Percentiles rank a stretch among this genome's conserved stretches.
Conservation (phyloP, 2,329 filamentous ascomycete species). For the Scedosporium dehoogii region DNA sequence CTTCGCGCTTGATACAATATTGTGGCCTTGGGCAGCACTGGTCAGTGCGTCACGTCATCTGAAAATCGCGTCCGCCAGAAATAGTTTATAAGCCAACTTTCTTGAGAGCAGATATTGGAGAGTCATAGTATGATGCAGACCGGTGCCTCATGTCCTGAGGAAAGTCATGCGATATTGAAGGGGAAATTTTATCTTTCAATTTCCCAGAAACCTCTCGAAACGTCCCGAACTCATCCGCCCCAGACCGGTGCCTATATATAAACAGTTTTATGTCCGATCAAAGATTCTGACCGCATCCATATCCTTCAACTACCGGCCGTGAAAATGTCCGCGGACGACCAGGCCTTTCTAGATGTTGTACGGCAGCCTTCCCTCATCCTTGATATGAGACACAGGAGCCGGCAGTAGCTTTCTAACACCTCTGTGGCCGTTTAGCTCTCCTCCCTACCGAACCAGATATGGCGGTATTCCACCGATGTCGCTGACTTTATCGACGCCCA, state of each 20-base stretch:
- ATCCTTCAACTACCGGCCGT: constrained; percentile 8
- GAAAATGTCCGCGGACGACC: constrained; percentile 69
- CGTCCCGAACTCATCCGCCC: background rate
- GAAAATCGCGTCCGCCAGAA: background rate
- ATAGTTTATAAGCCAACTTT: background rate
- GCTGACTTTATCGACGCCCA: constrained; percentile 74
- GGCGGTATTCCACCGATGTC: constrained; percentile 59
- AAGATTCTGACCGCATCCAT: background rate
- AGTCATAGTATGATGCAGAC: no score
- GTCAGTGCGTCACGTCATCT: background rate
- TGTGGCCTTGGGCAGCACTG: background rate
- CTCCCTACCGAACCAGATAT: constrained; percentile 51
- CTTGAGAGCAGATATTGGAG: background rate
- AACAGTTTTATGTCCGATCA: background rate
- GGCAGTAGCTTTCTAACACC: background rate
- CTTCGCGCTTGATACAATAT: no score
- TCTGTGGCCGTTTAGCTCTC: constrained; percentile 30
- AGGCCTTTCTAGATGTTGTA: constrained; percentile 69
- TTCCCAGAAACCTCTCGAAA: background rate
- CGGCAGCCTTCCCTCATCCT: constrained; percentile 20
- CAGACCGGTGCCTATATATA: no score
- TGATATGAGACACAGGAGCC: background rate
- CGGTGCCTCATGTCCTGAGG: no score
- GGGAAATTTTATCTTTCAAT: background rate
- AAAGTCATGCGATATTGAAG: no score